phyloP scores from a whole-genome alignment of 345 rosid species.

The Bretschneidera sinensis region DNA sequence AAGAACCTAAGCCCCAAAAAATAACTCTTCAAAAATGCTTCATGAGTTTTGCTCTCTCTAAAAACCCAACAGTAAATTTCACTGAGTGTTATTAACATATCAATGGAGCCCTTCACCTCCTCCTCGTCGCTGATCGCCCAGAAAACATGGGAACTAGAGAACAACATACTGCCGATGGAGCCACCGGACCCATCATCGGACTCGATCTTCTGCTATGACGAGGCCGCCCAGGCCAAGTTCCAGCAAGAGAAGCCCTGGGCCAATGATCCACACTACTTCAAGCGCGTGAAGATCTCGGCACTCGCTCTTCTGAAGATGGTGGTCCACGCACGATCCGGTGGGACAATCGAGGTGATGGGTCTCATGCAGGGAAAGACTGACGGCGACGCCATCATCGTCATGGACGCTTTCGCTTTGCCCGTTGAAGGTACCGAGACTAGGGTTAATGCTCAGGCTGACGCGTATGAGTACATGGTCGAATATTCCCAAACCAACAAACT shows the following conservation, averaged over 20 bases:
- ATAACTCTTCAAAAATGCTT: no score
- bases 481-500: constrained; percentile 95
- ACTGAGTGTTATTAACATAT: no score
- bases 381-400: constrained; percentile 92
- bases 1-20: no score
- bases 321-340: constrained; percentile 99
- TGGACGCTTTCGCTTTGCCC: constrained; percentile 99
- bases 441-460: constrained; percentile 99
- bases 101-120: neutral
- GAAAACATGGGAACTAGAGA: constrained; percentile 98
- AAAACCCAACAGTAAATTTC: constrained; percentile 27
- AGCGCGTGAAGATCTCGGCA: constrained; percentile 96
- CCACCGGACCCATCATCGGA: constrained; percentile 52
- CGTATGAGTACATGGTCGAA: constrained; percentile 99
- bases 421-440: constrained; percentile 98
- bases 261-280: constrained; percentile 88
- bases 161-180: constrained; percentile 66
- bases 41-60: no score
- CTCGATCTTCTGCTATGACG: constrained; percentile 80
- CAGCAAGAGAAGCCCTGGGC: constrained; percentile 97
- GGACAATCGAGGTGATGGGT: constrained; percentile 98
- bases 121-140: constrained; percentile 62
- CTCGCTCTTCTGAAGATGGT: constrained; percentile 99
- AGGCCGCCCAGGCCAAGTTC: constrained; percentile 52
- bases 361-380: constrained; percentile 99